Conservation (phyloP, 2,329 filamentous ascomycete species). For the Leptographium flavum region DNA sequence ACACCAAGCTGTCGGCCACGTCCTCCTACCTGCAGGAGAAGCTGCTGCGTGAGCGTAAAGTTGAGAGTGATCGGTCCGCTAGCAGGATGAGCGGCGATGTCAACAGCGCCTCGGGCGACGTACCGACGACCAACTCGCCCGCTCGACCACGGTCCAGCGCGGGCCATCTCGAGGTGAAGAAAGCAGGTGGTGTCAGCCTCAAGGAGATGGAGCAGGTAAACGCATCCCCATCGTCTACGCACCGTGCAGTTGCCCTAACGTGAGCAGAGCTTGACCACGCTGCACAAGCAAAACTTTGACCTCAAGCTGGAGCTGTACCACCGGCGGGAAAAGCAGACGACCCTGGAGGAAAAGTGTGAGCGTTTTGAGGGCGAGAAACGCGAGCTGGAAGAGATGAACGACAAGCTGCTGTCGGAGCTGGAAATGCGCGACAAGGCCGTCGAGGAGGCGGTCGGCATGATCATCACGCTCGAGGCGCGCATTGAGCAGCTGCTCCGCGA, state of each 20-base stretch:
- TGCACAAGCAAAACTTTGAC: constrained; percentile 67
- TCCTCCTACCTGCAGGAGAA: constrained; percentile 42
- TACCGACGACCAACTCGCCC: constrained; percentile 26
- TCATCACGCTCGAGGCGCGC: constrained; percentile 48
- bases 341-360: constrained; percentile 31
- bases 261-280: constrained; percentile 44
- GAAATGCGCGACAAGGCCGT: constrained; percentile 57
- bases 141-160: constrained; percentile 28
- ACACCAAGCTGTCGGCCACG: constrained; percentile 24
- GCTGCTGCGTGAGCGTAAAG: constrained; percentile 34
- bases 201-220: constrained; percentile 55
- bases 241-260: neutral
- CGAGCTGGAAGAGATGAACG: constrained; percentile 42
- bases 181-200: constrained; percentile 42
- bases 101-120: constrained; percentile 24
- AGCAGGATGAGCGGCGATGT: constrained; percentile 22
- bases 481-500: constrained; percentile 39
- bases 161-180: constrained; percentile 25
- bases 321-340: constrained; percentile 46
- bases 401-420: constrained; percentile 42
- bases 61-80: constrained; percentile 30
- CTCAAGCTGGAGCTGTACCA: constrained; percentile 61
- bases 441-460: constrained; percentile 56
- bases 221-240: neutral
- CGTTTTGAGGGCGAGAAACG: constrained; percentile 43